These are phyloP conservation scores for Kurtzmaniella quercitrusa DNA, from an alignment of 1,139 yeast genomes.

Conservation along the genomic window DNA sequence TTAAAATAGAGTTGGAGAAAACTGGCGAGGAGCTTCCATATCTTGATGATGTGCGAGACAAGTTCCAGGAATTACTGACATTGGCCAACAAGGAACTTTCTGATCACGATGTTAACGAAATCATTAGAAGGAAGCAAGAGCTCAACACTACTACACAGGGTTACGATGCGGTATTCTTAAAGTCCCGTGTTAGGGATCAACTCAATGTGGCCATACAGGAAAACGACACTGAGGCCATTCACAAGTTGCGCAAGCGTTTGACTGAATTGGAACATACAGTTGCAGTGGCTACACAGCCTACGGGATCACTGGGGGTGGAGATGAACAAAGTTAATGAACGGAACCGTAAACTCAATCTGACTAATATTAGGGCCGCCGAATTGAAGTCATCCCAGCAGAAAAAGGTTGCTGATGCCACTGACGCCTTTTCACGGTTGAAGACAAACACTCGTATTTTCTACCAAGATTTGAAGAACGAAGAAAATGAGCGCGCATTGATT, in stretches of 20 bases:
- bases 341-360: conserved; percentile 77
- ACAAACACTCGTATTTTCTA: conserved; percentile 85
- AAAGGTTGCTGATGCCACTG: conserved; percentile 45
- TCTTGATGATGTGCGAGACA: conserved; percentile 60
- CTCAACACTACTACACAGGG: conserved; percentile 48
- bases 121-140: conserved; percentile 67
- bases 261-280: conserved; percentile 33
- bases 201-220: conserved; percentile 73
- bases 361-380: conserved; percentile 78
- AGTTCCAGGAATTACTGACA: conserved; percentile 54
- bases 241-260: conserved; percentile 51
- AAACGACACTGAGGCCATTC: conserved; percentile 48
- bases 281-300: conserved; percentile 20
- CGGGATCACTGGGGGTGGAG: conserved; percentile 22
- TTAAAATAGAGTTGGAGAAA: conserved; percentile 55
- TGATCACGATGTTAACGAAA: conserved; percentile 72
- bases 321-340: conserved; percentile 72
- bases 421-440: conserved; percentile 87
- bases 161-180: conserved; percentile 75
- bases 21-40: conserved; percentile 62
- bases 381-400: conserved; percentile 55
- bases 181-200: conserved; percentile 69
- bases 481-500: conserved; percentile 40
- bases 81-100: conserved; percentile 67
- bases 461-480: conserved; percentile 41